These are phyloP conservation scores for Hanseniaspora jakobsenii DNA, from an alignment of 805 yeast genomes.

Conservation along the genomic window DNA sequence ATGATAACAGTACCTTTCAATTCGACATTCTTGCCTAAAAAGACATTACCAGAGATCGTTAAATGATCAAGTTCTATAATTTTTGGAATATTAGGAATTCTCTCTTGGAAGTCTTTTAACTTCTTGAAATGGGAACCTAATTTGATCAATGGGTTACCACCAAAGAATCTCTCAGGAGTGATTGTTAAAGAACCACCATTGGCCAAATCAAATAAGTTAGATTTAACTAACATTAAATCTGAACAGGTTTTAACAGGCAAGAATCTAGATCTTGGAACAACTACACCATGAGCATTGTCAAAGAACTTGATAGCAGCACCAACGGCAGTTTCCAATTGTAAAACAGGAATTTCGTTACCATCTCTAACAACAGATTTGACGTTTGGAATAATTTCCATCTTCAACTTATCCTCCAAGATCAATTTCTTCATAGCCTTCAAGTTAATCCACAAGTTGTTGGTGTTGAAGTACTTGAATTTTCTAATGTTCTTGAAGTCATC, in stretches of 20 bases:
- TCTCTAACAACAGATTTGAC: slow-evolving; percentile 61
- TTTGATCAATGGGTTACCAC: slow-evolving; percentile 86
- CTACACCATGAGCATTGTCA: slow-evolving; percentile 90
- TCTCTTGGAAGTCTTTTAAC: slow-evolving; percentile 76
- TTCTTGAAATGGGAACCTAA: slow-evolving; percentile 94
- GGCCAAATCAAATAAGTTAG: slow-evolving; percentile 79
- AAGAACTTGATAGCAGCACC: slow-evolving; percentile 98
- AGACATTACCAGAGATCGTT: slow-evolving; percentile 94
- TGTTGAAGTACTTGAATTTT: slow-evolving; percentile 95
- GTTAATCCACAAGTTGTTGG: slow-evolving; percentile 95
- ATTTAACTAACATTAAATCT: slow-evolving; percentile 84
- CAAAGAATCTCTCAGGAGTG: slow-evolving; percentile 67
- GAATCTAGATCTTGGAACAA: slow-evolving; percentile 95
- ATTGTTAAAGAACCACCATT: slow-evolving; percentile 74
- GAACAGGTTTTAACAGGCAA: slow-evolving; percentile 97
- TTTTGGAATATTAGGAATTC: slow-evolving; percentile 91
- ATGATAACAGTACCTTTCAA: slow-evolving; percentile 95
- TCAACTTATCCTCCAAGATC: slow-evolving; percentile 68
- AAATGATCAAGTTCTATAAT: slow-evolving; percentile 93
- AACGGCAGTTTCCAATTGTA: slow-evolving; percentile 96
- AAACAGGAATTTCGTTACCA: slow-evolving; percentile 73
- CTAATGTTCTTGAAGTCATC: slow-evolving; percentile 97
- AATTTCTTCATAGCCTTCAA: slow-evolving; percentile 87
- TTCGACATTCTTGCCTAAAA: slow-evolving; percentile 76
- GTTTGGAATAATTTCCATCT: slow-evolving; percentile 93